Conservation (phyloP, 176 grass and related monocot species). For the Musa itinerans region DNA sequence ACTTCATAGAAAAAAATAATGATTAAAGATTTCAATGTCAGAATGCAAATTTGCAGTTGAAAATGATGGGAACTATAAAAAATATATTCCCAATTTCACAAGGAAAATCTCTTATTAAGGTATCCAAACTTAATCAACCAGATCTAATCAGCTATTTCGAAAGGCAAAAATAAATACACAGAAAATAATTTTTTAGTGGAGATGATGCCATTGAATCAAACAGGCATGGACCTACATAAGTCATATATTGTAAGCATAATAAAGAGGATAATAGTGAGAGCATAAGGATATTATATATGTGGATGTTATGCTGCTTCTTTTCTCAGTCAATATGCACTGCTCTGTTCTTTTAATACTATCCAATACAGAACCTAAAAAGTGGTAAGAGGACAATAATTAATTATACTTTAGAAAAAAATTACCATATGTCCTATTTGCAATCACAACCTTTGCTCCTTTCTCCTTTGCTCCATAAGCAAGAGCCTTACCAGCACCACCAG, state of each 20-base stretch:
- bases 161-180: too few species aligned
- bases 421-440: conserved; percentile 97
- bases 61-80: too few species aligned
- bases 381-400: background rate
- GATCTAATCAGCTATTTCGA: background rate
- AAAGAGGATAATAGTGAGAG: background rate
- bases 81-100: background rate
- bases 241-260: background rate
- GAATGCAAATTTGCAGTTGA: too few species aligned
- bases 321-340: background rate
- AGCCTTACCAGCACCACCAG: conserved; percentile 95
- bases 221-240: too few species aligned
- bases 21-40: too few species aligned
- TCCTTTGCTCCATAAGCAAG: conserved; percentile 96
- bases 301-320: background rate
- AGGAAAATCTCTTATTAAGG: background rate
- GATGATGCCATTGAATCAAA: too few species aligned
- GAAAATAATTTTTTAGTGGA: too few species aligned
- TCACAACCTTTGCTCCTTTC: conserved; percentile 90
- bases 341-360: background rate
- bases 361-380: background rate
- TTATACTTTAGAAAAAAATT: conserved; percentile 18
- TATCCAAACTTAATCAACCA: background rate
- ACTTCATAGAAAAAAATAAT: background rate
- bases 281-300: background rate